These are phyloP conservation scores for Chloris gayana DNA, from an alignment of 176 grass and related monocot species.

Conservation along the genomic window DNA sequence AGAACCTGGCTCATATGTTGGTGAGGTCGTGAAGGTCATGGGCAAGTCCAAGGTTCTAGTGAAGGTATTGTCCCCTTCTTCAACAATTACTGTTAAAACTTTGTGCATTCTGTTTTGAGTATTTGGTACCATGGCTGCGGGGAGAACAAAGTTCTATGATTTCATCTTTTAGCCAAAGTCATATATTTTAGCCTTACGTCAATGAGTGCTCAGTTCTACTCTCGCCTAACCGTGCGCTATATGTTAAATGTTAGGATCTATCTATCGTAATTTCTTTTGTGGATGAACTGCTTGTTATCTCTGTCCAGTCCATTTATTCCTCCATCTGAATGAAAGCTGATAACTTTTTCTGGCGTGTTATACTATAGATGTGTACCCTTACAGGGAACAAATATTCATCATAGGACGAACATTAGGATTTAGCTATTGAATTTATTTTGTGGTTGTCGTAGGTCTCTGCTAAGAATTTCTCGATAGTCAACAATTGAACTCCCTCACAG, in stretches of 20 bases:
- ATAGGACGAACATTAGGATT: neutral
- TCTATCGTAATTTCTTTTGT: neutral
- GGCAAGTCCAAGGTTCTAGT: constrained; percentile 99
- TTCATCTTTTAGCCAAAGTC: neutral
- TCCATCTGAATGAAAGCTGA: neutral
- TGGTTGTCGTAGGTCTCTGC: neutral
- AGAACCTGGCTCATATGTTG: constrained; percentile 92
- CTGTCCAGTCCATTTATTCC: neutral
- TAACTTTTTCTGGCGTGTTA: neutral
- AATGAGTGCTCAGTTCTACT: neutral
- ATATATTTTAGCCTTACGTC: neutral
- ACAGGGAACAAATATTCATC: neutral
- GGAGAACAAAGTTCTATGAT: neutral
- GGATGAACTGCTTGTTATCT: neutral
- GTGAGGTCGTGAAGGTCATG: constrained; percentile 99
- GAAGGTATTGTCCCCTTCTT: constrained; percentile 58
- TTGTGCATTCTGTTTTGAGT: neutral
- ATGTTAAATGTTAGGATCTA: neutral
- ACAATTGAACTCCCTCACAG: neutral
- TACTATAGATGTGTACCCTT: neutral
- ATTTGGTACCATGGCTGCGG: neutral
- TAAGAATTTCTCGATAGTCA: neutral
- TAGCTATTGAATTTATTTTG: neutral
- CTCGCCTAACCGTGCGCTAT: neutral
- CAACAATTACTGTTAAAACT: neutral